phyloP scores from a whole-genome alignment of 1,284 basidiomycete genomes.

The Tilletia walkeri region DNA sequence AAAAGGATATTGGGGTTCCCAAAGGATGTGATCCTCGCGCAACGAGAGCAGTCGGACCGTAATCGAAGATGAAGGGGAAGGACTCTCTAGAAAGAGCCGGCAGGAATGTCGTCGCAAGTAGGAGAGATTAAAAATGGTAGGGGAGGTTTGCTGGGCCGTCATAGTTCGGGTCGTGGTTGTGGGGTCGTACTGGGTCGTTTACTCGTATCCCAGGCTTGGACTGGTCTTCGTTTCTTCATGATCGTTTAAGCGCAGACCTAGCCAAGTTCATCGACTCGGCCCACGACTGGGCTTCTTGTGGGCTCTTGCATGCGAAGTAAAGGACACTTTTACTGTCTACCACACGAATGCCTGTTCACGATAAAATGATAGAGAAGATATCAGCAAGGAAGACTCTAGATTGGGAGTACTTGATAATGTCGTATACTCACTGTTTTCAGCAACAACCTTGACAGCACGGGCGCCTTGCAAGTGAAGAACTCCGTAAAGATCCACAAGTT shows the following conservation, averaged over 20 bases:
- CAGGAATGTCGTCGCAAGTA: not conserved
- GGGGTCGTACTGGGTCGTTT: too few relatives aligned
- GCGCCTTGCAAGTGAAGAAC: slow-evolving; percentile 4
- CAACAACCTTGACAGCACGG: slow-evolving; percentile 23
- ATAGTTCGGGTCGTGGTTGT: too few relatives aligned
- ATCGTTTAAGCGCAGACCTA: not conserved
- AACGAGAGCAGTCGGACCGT: too few relatives aligned
- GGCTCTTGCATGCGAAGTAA: slow-evolving; percentile 34
- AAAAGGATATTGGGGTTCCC: too few relatives aligned
- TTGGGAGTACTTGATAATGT: slow-evolving; percentile 19
- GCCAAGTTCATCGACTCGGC: slow-evolving; percentile 29
- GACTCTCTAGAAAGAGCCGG: too few relatives aligned
- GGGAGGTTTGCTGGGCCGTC: not conserved
- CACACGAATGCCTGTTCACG: slow-evolving; percentile 35
- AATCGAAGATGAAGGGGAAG: too few relatives aligned
- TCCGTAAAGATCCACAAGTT: slow-evolving; percentile 5
- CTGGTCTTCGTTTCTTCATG: too few relatives aligned
- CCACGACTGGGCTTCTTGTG: slow-evolving; percentile 38
- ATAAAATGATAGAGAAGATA: slow-evolving; percentile 19
- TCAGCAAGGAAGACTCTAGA: slow-evolving; percentile 18
- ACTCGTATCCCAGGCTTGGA: too few relatives aligned
- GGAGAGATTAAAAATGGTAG: not conserved
- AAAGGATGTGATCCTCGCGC: too few relatives aligned
- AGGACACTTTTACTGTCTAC: slow-evolving; percentile 39
- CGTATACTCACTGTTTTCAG: slow-evolving; percentile 21